Evolutionary conservation across 1,139 yeast genomes (phyloP).

Genomic region (Geotrichum aggregatum): DNA sequence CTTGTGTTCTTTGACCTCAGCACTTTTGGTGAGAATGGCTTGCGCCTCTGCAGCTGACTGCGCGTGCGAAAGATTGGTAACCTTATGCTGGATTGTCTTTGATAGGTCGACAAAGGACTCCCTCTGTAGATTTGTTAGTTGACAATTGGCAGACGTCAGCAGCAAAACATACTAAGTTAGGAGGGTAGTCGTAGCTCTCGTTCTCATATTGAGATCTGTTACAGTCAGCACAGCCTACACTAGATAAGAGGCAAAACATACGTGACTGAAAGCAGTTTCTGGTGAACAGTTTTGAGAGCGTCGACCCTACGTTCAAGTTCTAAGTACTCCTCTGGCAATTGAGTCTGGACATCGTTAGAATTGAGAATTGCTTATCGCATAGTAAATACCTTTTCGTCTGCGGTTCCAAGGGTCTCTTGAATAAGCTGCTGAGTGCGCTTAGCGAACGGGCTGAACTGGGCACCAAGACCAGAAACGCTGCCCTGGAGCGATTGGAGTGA

Average conservation of each 20-base stretch:
- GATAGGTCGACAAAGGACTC: conserved; percentile 76
- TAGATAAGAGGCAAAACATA: conserved; percentile 28
- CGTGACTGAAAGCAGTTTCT: conserved; percentile 68
- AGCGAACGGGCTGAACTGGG: conserved; percentile 57
- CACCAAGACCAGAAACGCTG: conserved; percentile 38
- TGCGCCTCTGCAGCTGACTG: conserved; percentile 81
- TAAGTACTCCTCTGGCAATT: conserved; percentile 75
- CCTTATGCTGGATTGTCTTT: conserved; percentile 61
- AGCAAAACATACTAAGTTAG: conserved; percentile 42
- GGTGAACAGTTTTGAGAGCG: conserved; percentile 67
- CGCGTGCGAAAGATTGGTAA: conserved; percentile 67
- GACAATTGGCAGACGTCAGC: not conserved
- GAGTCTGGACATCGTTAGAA: conserved; percentile 44
- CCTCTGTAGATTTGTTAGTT: conserved; percentile 23
- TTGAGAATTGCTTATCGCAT: not conserved
- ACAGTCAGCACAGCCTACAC: not conserved
- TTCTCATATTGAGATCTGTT: conserved; percentile 55
- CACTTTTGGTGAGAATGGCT: conserved; percentile 55
- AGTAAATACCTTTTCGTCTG: conserved; percentile 53
- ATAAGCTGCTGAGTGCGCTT: conserved; percentile 76
- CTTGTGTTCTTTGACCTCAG: conserved; percentile 66
- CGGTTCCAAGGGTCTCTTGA: conserved; percentile 75
- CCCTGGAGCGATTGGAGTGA: conserved; percentile 39
- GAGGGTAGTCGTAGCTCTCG: conserved; percentile 86
- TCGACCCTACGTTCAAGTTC: conserved; percentile 75